Evolutionary conservation across 495 filamentous ascomycete genomes (phyloP), one percentile per base, ranked within the genome.

Genomic region (Tuber magnatum): DNA sequence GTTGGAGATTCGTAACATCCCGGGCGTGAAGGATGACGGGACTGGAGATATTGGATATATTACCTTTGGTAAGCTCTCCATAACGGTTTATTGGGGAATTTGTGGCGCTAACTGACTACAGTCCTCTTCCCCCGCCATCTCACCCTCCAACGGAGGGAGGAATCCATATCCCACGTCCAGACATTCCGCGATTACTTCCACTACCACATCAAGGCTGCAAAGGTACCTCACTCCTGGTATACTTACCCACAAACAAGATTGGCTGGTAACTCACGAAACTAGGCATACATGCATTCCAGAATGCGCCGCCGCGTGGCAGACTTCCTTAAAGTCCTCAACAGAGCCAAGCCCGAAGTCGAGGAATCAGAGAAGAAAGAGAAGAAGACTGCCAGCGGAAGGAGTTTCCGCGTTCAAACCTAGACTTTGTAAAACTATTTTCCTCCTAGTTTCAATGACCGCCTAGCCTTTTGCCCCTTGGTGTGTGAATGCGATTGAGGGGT

Each of bases 131-230:
- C 95, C 40, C 89, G 95, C 75, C 95, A 99, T 83, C 86, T 99
- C 74, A 96, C 94, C 7, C 89, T 88, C 4, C 93, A 97, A 84
- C 89, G 93, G 81, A 90, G 95, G 84, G 91, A 92, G 69, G 94
- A 97, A 75, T 94, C 93, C 83, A 98, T 99, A 80, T 97, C 93
- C 51, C 95, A 99, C 82, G 97, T 99, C 80, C 96, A 99, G 85
- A 99, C 94, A 28, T 99, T 99, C 92, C 92, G 95, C 75, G 96
- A 98, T 81, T 98, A 99, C 84, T 99, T 99, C 88, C 95, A 99
- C 84, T 99, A 99, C 84, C 95, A 99, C 85, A 99, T 99, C 86
- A 99, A 99, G 85, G 95, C 95, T 41, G 97, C 94, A 69, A 98
- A 97, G 87, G 91, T 92, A 83, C 74, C 85, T 35, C 38, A 70